Base-by-base conservation (phyloP, 164 flowering plant species). In the Piper longum region DNA sequence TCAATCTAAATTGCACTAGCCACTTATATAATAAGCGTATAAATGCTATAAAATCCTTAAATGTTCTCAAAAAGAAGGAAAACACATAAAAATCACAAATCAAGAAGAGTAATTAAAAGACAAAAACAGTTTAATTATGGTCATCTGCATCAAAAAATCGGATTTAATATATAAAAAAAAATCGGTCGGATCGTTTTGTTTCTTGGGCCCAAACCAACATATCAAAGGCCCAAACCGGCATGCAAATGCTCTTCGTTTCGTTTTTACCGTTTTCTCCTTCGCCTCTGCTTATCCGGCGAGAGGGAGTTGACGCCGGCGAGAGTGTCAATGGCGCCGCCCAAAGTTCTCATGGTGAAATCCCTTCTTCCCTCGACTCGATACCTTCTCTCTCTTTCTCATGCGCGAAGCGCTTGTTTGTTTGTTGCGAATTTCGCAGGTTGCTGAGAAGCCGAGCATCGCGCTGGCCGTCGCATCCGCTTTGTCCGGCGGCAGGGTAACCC, bases 361-460 rank as follows among this genome's bases (percentile, higher is more conserved):
- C 2, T 18, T 11, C 44, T 12, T 43, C 61, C 17, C 41, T 3
- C 17, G 52, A 39, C 63, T 57, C 48, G 4, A 41, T 39, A 3
- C 42, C 44, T 16, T 19, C 36, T 54, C 54, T 19, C 16, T 41
- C n/a, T 48, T 13, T 40, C 13, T 60, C 16, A 5, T 41, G 44
- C 36, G 43, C 43, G 26, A 48, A 16, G 54, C 57, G 41, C 59
- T 51, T 2, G 4, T 57, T 39, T 3, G 3, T 41, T 17, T 36
- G 42, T 4, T 16, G 19, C 19, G 2, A 2, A 16, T 62, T 59
- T 6, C 52, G 52, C 80, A 89, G 97, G 98, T 91, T 6, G 98
- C 95, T 0, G 98, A 91, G 84, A 91, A 91, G 78, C 98, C 98
- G 4, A 91, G 96, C 74, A 91, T 91, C 56, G 98, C 98, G 66